These are phyloP conservation scores for Pythium utonaiense DNA, from an alignment of 352 stramenopile genomes.

Conservation along the genomic window DNA sequence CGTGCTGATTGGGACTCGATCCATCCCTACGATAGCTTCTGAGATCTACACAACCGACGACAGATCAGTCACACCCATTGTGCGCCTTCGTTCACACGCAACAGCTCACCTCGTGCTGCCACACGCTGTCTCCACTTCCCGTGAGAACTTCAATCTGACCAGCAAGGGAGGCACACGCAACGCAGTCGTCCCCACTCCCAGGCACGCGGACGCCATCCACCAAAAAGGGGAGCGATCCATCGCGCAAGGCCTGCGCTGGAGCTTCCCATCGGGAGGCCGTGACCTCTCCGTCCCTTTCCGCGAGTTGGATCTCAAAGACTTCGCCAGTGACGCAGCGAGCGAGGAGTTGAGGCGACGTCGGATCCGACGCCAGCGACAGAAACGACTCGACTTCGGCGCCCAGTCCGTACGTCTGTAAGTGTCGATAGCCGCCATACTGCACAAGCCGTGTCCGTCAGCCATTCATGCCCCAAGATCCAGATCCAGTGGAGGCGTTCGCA, in stretches of 20 bases:
- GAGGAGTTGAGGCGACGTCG: constrained; percentile 27
- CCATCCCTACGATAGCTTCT: constrained; percentile 27
- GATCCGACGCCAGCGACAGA: constrained; percentile 25
- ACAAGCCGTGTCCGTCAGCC: no score
- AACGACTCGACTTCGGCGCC: constrained; percentile 59
- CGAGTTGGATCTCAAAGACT: constrained; percentile 38
- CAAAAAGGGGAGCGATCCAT: constrained; percentile 36
- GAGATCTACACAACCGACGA: constrained; percentile 10
- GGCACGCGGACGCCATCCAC: constrained; percentile 32
- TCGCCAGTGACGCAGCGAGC: constrained; percentile 52
- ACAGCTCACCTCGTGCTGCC: constrained; percentile 15
- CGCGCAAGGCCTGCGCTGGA: constrained; percentile 21
- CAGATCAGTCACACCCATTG: no score
- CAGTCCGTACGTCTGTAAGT: constrained; percentile 51
- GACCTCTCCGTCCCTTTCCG: constrained; percentile 17
- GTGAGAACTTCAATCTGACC: constrained; percentile 17
- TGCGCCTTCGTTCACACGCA: no score
- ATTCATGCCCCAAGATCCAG: no score
- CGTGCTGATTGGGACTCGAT: constrained; percentile 9
- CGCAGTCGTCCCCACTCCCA: constrained; percentile 10
- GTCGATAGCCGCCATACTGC: constrained; percentile 48
- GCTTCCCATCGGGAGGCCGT: constrained; percentile 35
- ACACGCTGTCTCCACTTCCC: constrained; percentile 12
- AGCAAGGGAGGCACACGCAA: constrained; percentile 19
- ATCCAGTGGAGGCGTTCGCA: no score